phyloP scores from a whole-genome alignment of 345 rosid species.

The Murraya paniculata region DNA sequence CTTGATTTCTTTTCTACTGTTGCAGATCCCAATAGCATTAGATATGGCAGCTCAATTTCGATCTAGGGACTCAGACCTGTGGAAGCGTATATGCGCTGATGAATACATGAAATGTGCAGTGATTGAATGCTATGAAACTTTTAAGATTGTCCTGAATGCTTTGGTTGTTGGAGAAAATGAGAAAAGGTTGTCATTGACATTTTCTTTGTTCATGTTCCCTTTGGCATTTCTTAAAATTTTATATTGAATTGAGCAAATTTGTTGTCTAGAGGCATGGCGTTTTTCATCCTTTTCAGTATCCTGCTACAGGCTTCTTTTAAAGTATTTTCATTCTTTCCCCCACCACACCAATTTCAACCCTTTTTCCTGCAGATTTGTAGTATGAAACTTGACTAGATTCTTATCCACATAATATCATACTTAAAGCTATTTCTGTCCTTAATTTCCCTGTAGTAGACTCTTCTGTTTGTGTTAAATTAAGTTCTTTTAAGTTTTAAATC shows the following conservation, averaged over 20 bases:
- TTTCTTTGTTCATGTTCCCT: neutral
- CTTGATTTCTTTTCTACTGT: slow-evolving; percentile 20
- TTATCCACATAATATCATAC: neutral
- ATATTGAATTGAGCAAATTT: neutral
- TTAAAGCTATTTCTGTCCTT: neutral
- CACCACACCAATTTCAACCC: neutral
- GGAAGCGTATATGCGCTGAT: slow-evolving; percentile 94
- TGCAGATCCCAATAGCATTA: slow-evolving; percentile 88
- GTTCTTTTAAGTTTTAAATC: neutral
- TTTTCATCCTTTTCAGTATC: neutral
- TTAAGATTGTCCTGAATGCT: slow-evolving; percentile 71
- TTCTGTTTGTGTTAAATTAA: neutral
- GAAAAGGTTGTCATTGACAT: slow-evolving; percentile 58
- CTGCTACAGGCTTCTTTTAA: neutral
- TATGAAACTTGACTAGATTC: neutral
- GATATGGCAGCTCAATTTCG: slow-evolving; percentile 94
- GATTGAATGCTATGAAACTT: slow-evolving; percentile 92
- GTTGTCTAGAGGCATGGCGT: neutral
- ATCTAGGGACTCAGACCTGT: slow-evolving; percentile 77
- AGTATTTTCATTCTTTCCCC: neutral
- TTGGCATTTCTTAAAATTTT: neutral
- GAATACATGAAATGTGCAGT: slow-evolving; percentile 99
- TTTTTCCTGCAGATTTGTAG: neutral
- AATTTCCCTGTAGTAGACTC: neutral
- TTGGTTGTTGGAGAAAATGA: slow-evolving; percentile 91